phyloP scores from a whole-genome alignment of 352 stramenopile genomes.

The Globisporangium emineosum region DNA sequence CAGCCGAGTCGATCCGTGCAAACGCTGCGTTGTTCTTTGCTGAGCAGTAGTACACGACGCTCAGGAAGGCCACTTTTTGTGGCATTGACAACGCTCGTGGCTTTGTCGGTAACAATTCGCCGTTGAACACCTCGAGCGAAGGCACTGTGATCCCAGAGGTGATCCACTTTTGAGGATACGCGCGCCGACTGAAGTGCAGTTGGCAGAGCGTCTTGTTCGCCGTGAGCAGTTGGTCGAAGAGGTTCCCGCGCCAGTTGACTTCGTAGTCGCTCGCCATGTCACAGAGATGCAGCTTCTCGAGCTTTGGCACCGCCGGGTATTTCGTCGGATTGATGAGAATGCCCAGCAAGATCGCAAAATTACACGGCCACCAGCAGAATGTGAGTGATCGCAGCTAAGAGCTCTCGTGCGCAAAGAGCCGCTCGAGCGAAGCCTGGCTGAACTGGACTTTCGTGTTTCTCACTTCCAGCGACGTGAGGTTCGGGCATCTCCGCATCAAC shows the following conservation, averaged over 20 bases:
- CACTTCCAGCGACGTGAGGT: neutral
- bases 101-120: neutral
- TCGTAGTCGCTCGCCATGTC: neutral
- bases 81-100: neutral
- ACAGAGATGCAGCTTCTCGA: neutral
- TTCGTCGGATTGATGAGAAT: neutral
- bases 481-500: neutral
- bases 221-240: neutral
- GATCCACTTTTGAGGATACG: constrained; percentile 1
- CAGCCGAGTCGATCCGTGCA: neutral
- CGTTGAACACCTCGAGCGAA: neutral
- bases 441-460: neutral
- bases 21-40: neutral
- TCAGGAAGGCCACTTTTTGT: constrained; percentile 1
- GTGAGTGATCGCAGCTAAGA: neutral
- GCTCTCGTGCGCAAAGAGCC: neutral
- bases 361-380: neutral
- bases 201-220: constrained; percentile 1
- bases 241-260: neutral
- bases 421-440: neutral
- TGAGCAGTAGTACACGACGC: neutral
- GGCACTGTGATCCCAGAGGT: neutral
- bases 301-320: neutral
- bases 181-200: neutral
- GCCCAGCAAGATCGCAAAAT: neutral